These are phyloP conservation scores for Gnaphalium uliginosum DNA, from an alignment of 129 eudicot species.

Conservation along the genomic window DNA sequence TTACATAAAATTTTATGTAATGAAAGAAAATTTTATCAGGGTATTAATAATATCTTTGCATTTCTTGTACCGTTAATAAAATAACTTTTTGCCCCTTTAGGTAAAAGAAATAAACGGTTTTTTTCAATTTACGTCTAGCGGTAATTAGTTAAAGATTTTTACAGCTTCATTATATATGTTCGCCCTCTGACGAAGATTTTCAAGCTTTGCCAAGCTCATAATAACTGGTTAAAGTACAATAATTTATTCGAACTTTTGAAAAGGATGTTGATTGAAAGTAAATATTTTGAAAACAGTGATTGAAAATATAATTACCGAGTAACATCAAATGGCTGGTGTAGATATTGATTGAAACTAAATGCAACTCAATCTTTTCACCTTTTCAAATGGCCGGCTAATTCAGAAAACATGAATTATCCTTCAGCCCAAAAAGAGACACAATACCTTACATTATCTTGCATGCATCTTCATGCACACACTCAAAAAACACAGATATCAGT, in stretches of 20 bases:
- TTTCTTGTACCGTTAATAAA: no score
- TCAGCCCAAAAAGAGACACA: conserved; percentile 40
- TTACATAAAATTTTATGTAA: no score
- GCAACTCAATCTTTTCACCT: conserved; percentile 21
- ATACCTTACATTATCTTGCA: conserved; percentile 48
- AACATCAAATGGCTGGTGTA: background rate
- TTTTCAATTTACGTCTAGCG: no score
- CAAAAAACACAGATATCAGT: conserved; percentile 10
- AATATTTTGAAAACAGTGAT: background rate
- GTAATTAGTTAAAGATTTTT: background rate
- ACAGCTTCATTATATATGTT: no score
- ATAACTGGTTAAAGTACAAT: background rate
- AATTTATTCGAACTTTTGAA: background rate
- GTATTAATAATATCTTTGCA: no score
- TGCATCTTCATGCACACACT: conserved; percentile 38
- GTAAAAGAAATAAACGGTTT: no score
- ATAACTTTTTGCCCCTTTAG: no score
- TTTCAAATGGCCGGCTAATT: conserved; percentile 12
- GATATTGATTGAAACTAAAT: background rate
- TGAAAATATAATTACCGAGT: background rate
- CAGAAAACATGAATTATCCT: conserved; percentile 39
- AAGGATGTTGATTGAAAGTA: background rate
- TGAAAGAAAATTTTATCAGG: no score
- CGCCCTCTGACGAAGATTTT: background rate
- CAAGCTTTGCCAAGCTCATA: background rate